Evolutionary conservation across 257 asterid species (phyloP).

Genomic region (Apocynum venetum): DNA sequence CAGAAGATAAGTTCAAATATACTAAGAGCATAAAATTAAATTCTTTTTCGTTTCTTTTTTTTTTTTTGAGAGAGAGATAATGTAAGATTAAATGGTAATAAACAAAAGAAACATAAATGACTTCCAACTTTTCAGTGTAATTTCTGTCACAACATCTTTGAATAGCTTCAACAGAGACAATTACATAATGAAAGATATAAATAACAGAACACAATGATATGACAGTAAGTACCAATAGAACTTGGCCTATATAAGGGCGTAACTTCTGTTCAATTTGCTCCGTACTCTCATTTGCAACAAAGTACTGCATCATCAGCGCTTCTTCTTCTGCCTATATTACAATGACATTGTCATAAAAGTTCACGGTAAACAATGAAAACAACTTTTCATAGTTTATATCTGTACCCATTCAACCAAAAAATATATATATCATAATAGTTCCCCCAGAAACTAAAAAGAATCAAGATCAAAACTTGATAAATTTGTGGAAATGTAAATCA

Average conservation of each 20-base stretch:
- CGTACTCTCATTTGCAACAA: conserved; percentile 50
- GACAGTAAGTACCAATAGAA: conserved; percentile 51
- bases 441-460: not conserved
- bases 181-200: conserved; percentile 10
- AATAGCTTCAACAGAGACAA: not conserved
- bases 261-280: conserved; percentile 63
- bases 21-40: not conserved
- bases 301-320: conserved; percentile 79
- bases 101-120: too few relatives aligned
- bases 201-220: conserved; percentile 2
- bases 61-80: too few relatives aligned
- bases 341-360: conserved; percentile 11
- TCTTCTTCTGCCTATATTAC: conserved; percentile 85
- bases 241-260: conserved; percentile 60
- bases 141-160: not conserved
- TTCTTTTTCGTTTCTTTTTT: too few relatives aligned
- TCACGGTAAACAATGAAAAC: conserved; percentile 7
- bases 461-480: not conserved
- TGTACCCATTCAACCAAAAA: not conserved
- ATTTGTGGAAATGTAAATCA: not conserved
- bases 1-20: conserved; percentile 4
- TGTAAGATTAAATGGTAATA: not conserved
- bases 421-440: not conserved
- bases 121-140: not conserved
- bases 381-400: not conserved